Percentiles rank a stretch among this genome's conserved stretches.
Conservation (phyloP, 352 stramenopile genomes). For the Globisporangium emineosum region DNA sequence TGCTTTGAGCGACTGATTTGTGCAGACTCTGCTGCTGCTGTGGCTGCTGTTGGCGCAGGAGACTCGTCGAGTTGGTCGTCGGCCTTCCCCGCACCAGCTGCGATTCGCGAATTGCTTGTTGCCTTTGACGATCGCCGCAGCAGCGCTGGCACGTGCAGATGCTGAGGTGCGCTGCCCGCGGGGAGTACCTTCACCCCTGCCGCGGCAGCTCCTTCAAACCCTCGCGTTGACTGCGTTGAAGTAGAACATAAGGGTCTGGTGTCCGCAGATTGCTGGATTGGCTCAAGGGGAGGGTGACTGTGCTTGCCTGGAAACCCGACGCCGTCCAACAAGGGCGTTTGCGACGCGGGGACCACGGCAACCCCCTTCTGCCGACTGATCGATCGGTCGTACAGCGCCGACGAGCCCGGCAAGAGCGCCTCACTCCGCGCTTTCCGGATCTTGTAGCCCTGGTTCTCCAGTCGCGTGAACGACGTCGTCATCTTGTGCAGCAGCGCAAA, state of each 20-base stretch:
- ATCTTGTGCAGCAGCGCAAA: slow-evolving; percentile 11
- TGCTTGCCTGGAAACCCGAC: neutral
- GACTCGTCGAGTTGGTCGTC: neutral
- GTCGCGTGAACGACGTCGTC: neutral
- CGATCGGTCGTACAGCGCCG: neutral
- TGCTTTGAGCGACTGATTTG: neutral
- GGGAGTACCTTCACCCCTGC: neutral
- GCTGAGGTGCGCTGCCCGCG: neutral
- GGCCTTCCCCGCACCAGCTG: no score
- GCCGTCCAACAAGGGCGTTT: neutral
- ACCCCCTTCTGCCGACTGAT: neutral
- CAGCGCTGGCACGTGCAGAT: neutral
- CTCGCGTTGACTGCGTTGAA: neutral
- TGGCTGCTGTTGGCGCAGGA: neutral
- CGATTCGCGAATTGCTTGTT: neutral
- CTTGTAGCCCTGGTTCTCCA: neutral
- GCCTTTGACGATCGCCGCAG: neutral
- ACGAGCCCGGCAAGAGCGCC: neutral
- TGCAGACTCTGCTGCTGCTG: no score
- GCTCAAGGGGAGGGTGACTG: neutral
- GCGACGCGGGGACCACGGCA: neutral
- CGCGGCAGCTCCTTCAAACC: neutral
- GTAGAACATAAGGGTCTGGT: neutral
- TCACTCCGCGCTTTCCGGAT: neutral
- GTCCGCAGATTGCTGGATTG: neutral